Conservation (phyloP, 192 early-diverging fungal genomes). For the Gryganskiella cystojenkinii region DNA sequence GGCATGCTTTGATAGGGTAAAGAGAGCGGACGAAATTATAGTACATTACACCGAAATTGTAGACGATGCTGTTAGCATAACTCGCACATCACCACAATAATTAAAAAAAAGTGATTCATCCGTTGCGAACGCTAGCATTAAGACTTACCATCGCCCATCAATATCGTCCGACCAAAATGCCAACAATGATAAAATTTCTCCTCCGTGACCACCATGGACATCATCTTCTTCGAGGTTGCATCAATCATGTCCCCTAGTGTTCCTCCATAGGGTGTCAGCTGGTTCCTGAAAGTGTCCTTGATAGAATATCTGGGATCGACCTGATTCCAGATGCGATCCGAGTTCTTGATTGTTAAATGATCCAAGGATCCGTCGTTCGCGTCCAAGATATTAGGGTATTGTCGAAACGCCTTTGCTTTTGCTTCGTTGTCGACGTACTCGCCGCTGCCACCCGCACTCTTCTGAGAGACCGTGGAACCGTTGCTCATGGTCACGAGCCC, state of each 20-base stretch:
- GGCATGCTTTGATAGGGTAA: conserved; percentile 21
- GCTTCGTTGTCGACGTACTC: too few species aligned
- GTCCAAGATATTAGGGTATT: not conserved
- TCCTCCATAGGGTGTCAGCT: conserved; percentile 27
- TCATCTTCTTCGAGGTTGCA: conserved; percentile 29
- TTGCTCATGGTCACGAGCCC: too few species aligned
- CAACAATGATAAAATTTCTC: conserved; percentile 47
- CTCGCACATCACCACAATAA: too few species aligned
- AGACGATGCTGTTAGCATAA: too few species aligned
- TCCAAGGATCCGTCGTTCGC: not conserved
- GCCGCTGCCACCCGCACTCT: too few species aligned
- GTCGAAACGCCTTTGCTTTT: not conserved
- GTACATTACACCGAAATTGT: too few species aligned
- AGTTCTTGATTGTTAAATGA: conserved; percentile 11
- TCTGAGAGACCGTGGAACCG: too few species aligned
- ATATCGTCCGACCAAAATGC: conserved; percentile 43
- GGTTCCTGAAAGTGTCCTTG: conserved; percentile 33
- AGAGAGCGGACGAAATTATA: too few species aligned
- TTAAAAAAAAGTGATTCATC: not conserved
- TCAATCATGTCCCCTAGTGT: conserved; percentile 39
- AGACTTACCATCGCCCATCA: conserved; percentile 39
- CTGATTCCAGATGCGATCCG: conserved; percentile 23
- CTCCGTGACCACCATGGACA: conserved; percentile 25
- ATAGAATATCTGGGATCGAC: conserved; percentile 25
- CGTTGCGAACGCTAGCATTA: not conserved